phyloP scores from a whole-genome alignment of 345 rosid species.

The Linum tenue region DNA sequence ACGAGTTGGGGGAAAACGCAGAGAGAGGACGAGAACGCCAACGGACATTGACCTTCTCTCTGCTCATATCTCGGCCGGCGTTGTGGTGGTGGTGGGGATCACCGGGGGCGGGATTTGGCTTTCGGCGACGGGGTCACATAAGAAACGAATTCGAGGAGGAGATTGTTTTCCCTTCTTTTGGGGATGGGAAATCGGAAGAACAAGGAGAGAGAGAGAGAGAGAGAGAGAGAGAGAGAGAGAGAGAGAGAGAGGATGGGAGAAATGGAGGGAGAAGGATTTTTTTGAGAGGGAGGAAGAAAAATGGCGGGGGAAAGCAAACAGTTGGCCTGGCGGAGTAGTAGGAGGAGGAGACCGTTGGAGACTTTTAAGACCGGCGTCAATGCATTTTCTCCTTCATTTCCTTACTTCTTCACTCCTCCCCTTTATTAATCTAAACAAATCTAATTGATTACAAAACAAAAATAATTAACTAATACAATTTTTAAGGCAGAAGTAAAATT shows the following conservation, averaged over 20 bases:
- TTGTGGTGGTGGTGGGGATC: not conserved
- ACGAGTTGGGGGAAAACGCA: not conserved
- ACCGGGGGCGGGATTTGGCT: not conserved
- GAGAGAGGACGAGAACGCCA: constrained; percentile 1
- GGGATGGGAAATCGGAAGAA: not conserved
- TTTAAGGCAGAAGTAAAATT: too few relatives aligned
- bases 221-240: too few relatives aligned
- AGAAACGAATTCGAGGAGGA: not conserved
- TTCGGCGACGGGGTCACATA: not conserved
- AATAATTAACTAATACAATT: too few relatives aligned
- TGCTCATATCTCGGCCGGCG: constrained; percentile 26
- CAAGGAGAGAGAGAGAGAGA: too few relatives aligned
- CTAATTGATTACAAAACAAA: too few relatives aligned
- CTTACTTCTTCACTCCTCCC: not conserved
- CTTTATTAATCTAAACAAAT: too few relatives aligned
- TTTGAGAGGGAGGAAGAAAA: too few relatives aligned
- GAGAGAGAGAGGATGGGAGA: too few relatives aligned
- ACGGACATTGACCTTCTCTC: constrained; percentile 17
- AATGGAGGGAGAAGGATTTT: too few relatives aligned
- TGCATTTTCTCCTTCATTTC: not conserved
- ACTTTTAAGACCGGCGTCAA: not conserved
- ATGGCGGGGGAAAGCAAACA: not conserved
- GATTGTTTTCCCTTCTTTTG: not conserved
- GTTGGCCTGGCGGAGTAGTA: not conserved
- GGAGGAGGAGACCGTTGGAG: not conserved